These are phyloP conservation scores for Mycena vulgaris DNA, from an alignment of 768 basidiomycete species.

Conservation along the genomic window DNA sequence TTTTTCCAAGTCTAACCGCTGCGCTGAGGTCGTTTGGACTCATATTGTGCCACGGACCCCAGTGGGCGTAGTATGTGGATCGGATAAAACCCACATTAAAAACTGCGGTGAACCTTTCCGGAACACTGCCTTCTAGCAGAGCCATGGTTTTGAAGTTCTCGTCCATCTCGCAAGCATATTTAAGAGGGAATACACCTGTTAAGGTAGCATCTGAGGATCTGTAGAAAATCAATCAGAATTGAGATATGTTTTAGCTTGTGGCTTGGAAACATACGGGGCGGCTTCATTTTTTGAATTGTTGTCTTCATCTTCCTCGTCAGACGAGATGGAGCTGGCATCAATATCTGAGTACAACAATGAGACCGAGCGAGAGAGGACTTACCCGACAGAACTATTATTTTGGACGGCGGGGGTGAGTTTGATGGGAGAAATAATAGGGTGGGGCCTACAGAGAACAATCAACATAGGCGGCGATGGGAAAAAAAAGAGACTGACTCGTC, in stretches of 20 bases:
- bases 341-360: too few relatives aligned
- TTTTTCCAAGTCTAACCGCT: too few relatives aligned
- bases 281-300: too few relatives aligned
- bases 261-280: too few relatives aligned
- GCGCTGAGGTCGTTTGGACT: too few relatives aligned
- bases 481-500: not conserved
- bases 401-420: too few relatives aligned
- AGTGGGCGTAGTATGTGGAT: not conserved
- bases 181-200: not conserved
- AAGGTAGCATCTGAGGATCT: not conserved
- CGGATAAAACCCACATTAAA: not conserved
- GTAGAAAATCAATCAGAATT: not conserved
- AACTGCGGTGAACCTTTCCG: not conserved
- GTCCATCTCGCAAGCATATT: not conserved
- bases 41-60: not conserved
- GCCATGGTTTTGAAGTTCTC: not conserved
- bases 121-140: not conserved
- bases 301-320: too few relatives aligned
- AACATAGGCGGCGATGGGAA: not conserved
- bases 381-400: too few relatives aligned
- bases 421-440: not conserved
- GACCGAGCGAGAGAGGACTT: too few relatives aligned
- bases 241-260: too few relatives aligned
- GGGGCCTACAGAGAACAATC: not conserved
- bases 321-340: too few relatives aligned